Evolutionary conservation across 805 yeast species (phyloP).

Genomic region (Wickerhamomyces rabaulensis): DNA sequence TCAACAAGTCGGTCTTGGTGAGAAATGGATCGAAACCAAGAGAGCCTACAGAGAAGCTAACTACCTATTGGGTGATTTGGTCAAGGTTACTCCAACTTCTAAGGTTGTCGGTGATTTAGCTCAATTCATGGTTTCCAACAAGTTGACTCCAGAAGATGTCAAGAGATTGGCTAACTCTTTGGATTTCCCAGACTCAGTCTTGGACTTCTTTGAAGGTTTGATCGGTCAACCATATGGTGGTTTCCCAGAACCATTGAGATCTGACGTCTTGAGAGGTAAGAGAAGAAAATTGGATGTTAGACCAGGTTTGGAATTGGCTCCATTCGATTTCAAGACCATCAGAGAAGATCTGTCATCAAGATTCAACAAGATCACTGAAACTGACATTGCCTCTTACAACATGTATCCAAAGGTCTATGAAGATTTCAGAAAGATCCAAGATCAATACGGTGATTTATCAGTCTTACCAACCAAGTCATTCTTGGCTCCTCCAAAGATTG

Average conservation of each 20-base stretch:
- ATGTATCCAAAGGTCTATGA: constrained; percentile 99
- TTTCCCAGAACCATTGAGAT: constrained; percentile 98
- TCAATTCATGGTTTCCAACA: constrained; percentile 98
- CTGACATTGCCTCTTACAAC: constrained; percentile 90
- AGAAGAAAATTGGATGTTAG: constrained; percentile 83
- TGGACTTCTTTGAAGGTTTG: constrained; percentile 97
- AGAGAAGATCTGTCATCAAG: constrained; percentile 69
- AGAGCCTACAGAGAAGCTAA: constrained; percentile 91
- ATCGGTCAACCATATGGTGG: constrained; percentile 99
- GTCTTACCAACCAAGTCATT: constrained; percentile 91
- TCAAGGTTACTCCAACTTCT: constrained; percentile 98
- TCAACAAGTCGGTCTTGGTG: constrained; percentile 96
- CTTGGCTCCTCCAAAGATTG: constrained; percentile 80
- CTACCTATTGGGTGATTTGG: constrained; percentile 87
- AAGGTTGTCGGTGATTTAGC: constrained; percentile 99
- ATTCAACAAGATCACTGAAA: constrained; percentile 76
- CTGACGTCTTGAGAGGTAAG: constrained; percentile 85
- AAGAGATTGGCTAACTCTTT: constrained; percentile 79
- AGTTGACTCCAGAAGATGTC: constrained; percentile 81
- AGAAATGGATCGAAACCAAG: constrained; percentile 95
- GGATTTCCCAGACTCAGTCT: constrained; percentile 97
- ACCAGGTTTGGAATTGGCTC: constrained; percentile 88
- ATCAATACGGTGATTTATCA: constrained; percentile 85
- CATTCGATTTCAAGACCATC: constrained; percentile 71
- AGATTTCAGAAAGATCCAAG: constrained; percentile 67